phyloP scores from a whole-genome alignment of 371 early-diverging fungal genomes.

The Mortierella sp. region DNA sequence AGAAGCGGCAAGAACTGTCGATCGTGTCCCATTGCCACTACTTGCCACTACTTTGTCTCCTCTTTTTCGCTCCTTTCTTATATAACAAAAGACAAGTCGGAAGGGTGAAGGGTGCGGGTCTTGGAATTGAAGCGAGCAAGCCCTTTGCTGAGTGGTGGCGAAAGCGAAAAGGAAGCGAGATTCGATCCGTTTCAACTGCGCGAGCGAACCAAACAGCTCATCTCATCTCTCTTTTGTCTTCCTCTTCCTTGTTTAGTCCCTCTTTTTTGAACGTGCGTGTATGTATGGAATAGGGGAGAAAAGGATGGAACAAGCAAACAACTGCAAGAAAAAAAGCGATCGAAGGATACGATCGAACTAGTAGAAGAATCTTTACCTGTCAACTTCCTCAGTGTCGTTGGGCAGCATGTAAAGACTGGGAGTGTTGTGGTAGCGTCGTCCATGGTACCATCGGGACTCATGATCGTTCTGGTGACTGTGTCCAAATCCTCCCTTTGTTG shows the following conservation, averaged over 20 bases:
- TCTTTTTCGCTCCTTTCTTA: neutral
- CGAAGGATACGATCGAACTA: neutral
- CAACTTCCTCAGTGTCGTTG: constrained; percentile 52
- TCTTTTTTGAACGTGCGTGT: neutral
- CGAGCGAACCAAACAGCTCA: constrained; percentile 3
- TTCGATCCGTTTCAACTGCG: constrained; percentile 4
- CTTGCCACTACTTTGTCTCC: neutral
- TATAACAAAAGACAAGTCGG: neutral
- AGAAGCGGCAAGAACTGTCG: neutral
- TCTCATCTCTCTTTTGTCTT: neutral
- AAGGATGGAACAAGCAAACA: neutral
- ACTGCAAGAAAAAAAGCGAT: neutral
- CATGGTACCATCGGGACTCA: constrained; percentile 34
- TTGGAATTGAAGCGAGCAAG: neutral
- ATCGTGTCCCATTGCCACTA: neutral
- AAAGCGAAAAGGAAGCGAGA: neutral
- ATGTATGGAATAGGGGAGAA: neutral
- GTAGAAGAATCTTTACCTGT: constrained; percentile 34
- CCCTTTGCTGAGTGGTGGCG: neutral
- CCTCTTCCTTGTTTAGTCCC: neutral
- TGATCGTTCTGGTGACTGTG: constrained; percentile 7
- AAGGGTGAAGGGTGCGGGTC: neutral
- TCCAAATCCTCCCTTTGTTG: neutral
- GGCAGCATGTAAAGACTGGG: constrained; percentile 44
- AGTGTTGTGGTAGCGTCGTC: constrained; percentile 49